phyloP scores from a whole-genome alignment of 345 rosid genomes.

The Aurinia saxatilis region DNA sequence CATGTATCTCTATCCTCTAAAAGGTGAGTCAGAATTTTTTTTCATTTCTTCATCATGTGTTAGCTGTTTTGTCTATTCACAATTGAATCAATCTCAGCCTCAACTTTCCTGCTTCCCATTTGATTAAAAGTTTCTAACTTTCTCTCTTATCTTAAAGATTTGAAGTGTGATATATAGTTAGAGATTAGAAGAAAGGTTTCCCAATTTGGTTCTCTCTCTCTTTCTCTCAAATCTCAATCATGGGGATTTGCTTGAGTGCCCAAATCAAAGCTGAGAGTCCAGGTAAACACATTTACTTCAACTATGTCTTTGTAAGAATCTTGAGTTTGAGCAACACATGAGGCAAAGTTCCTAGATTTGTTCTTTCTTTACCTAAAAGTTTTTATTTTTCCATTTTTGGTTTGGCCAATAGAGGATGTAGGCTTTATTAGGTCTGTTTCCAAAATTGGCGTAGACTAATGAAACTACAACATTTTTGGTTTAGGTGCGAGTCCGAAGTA shows the following conservation, averaged over 20 bases:
- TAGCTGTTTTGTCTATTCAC: constrained; percentile 14
- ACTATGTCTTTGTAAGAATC: background rate
- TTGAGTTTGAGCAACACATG: background rate
- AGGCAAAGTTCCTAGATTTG: constrained; percentile 23
- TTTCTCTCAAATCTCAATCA: constrained; percentile 26
- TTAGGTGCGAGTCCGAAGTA: constrained; percentile 33
- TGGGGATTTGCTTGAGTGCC: constrained; percentile 92
- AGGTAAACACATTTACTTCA: constrained; percentile 38
- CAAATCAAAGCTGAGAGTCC: constrained; percentile 85
- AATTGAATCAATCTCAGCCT: constrained; percentile 23
- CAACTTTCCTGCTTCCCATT: constrained; percentile 10
- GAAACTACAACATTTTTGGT: background rate
- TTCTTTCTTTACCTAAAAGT: background rate
- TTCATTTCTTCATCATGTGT: constrained; percentile 7
- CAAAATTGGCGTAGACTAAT: background rate
- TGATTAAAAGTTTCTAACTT: constrained; percentile 12
- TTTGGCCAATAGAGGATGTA: background rate
- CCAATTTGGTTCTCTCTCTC: constrained; percentile 15
- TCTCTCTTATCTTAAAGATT: constrained; percentile 18
- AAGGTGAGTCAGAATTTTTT: constrained; percentile 19
- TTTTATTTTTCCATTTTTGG: background rate
- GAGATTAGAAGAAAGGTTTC: constrained; percentile 14
- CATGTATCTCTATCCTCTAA: background rate
- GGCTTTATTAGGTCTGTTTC: background rate
- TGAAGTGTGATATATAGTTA: constrained; percentile 34